Evolutionary conservation across 108 stramenopile genomes (phyloP).

Genomic region (Chaetoceros muelleri): DNA sequence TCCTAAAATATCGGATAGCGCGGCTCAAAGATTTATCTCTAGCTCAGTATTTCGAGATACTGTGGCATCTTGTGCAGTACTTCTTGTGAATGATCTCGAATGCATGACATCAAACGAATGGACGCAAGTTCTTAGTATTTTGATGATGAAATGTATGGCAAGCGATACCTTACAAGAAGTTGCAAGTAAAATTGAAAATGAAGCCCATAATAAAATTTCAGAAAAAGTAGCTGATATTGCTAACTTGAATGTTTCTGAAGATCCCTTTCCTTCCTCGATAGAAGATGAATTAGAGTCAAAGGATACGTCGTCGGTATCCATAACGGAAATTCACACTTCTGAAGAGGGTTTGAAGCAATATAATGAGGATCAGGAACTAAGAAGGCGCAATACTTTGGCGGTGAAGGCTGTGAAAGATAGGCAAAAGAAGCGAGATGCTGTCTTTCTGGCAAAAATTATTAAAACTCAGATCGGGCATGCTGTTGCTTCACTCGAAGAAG

Average conservation of each 20-base stretch:
- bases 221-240: constrained; percentile 17
- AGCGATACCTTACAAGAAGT: constrained; percentile 60
- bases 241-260: constrained; percentile 23
- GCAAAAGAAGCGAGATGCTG: constrained; percentile 57
- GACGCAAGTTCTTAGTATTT: constrained; percentile 47
- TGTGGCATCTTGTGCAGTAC: constrained; percentile 34
- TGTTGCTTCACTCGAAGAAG: constrained; percentile 71
- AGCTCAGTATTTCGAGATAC: constrained; percentile 68
- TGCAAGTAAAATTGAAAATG: constrained; percentile 38
- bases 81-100: constrained; percentile 40
- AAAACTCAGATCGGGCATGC: constrained; percentile 52
- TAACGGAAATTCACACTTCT: background rate
- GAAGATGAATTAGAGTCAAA: constrained; percentile 10
- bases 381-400: constrained; percentile 18
- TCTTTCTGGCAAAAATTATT: constrained; percentile 48
- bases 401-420: constrained; percentile 53
- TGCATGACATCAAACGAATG: constrained; percentile 64
- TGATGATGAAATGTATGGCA: constrained; percentile 67
- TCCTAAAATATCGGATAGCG: constrained; percentile 65
- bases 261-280: constrained; percentile 15
- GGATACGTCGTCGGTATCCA: background rate
- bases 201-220: constrained; percentile 34
- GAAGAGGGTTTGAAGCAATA: constrained; percentile 1
- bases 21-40: constrained; percentile 56
- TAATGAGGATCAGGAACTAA: background rate